These are phyloP conservation scores for Pseudozyma thailandica DNA, from an alignment of 1,284 basidiomycete genomes.

Conservation along the genomic window DNA sequence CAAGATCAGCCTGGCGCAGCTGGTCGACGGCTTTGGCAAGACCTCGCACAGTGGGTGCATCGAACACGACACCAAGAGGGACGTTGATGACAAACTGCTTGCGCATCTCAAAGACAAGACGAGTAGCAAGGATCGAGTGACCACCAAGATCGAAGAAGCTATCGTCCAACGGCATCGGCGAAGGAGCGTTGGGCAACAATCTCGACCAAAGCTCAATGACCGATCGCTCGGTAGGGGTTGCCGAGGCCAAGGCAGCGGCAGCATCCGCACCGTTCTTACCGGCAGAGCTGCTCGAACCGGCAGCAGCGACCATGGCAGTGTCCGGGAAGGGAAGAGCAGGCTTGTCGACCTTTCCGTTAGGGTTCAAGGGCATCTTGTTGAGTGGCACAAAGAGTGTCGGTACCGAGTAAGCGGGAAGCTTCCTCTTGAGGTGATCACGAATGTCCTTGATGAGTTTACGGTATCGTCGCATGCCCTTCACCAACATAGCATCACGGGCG, in stretches of 20 bases:
- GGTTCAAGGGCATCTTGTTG: constrained; percentile 94
- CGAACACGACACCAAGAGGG: constrained; percentile 91
- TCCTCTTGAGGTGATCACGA: constrained; percentile 94
- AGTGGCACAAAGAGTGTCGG: constrained; percentile 80
- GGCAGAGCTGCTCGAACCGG: constrained; percentile 17
- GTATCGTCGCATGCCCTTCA: constrained; percentile 64
- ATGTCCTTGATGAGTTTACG: constrained; percentile 86
- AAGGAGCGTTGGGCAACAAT: constrained; percentile 83
- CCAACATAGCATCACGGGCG: constrained; percentile 48
- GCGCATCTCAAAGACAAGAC: constrained; percentile 95
- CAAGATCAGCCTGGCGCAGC: constrained; percentile 82
- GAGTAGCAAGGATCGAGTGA: constrained; percentile 96
- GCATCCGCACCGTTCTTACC: constrained; percentile 20
- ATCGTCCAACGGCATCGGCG: constrained; percentile 85
- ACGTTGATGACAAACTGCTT: constrained; percentile 91
- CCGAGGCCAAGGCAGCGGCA: constrained; percentile 51
- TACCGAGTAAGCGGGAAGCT: constrained; percentile 78
- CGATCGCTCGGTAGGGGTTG: constrained; percentile 79
- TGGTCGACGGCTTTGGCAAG: constrained; percentile 83
- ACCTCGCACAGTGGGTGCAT: constrained; percentile 85
- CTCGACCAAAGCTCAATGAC: constrained; percentile 81
- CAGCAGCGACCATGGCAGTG: constrained; percentile 77
- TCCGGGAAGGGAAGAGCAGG: constrained; percentile 98
- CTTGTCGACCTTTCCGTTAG: constrained; percentile 99
- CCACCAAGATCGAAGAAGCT: constrained; percentile 99